Conservation (phyloP, 2,329 filamentous ascomycete genomes). For the Drechslerella dactyloides region DNA sequence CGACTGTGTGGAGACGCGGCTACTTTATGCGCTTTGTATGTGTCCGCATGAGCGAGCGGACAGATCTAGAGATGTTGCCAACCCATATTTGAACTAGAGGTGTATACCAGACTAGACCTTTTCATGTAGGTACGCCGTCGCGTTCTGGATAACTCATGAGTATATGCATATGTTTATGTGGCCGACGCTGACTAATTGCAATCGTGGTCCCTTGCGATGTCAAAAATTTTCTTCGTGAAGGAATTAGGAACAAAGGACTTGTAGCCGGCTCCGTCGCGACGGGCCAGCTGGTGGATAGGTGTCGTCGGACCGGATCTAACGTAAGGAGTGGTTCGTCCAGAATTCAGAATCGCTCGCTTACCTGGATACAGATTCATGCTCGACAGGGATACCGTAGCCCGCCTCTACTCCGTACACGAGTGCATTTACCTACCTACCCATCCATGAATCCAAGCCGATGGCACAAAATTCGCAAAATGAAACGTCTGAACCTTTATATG, state of each 20-base stretch:
- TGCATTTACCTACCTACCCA: not conserved
- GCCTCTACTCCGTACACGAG: not conserved
- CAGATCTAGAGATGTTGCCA: too few species aligned
- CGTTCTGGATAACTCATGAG: too few species aligned
- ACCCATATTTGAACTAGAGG: too few species aligned
- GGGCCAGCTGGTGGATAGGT: not conserved
- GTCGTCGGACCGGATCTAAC: not conserved
- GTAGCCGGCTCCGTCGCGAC: too few species aligned
- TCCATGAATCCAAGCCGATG: too few species aligned
- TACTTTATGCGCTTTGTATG: conserved; percentile 9
- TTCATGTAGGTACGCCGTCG: too few species aligned
- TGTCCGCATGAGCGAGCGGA: conserved; percentile 23
- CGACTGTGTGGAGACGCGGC: not conserved
- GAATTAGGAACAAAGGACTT: too few species aligned
- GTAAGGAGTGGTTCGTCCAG: not conserved
- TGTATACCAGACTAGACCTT: too few species aligned
- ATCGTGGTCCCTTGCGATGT: conserved; percentile 5
- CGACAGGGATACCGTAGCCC: not conserved
- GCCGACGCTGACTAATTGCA: conserved; percentile 19
- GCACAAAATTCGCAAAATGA: too few species aligned
- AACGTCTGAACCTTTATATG: too few species aligned
- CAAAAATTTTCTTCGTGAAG: too few species aligned
- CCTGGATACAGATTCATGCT: conserved; percentile 6
- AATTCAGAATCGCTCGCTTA: not conserved
- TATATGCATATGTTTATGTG: conserved; percentile 12